phyloP scores from a whole-genome alignment of 2,329 filamentous ascomycete species.

The Neopestalotiopsis sp. region DNA sequence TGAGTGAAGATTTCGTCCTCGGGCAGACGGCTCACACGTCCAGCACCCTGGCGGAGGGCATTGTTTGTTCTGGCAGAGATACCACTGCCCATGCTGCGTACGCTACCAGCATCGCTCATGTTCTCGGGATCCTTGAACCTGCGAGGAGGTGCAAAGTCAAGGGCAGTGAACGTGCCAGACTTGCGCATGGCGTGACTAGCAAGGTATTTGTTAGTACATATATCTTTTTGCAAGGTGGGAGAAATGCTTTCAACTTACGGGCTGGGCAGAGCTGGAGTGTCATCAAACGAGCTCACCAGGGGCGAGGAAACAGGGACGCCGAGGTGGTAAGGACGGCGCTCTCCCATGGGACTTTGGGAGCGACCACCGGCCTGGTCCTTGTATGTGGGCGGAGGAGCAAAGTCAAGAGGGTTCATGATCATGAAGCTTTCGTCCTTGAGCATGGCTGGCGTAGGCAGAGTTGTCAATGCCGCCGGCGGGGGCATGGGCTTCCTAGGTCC shows the following conservation, averaged over 20 bases:
- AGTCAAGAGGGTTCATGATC: conserved; percentile 73
- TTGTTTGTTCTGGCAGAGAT: conserved; percentile 73
- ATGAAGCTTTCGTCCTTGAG: conserved; percentile 83
- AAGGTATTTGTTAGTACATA: conserved; percentile 33
- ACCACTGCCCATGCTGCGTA: conserved; percentile 76
- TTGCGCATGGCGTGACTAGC: conserved; percentile 74
- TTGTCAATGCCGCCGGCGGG: conserved; percentile 75
- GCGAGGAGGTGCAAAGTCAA: conserved; percentile 82
- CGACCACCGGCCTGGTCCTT: conserved; percentile 74
- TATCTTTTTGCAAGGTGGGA: neutral
- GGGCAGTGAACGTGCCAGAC: conserved; percentile 76
- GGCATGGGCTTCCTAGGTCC: conserved; percentile 57
- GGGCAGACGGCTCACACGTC: conserved; percentile 84
- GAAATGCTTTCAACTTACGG: conserved; percentile 69
- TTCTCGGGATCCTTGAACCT: conserved; percentile 69
- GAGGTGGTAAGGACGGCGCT: conserved; percentile 76
- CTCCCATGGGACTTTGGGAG: conserved; percentile 67
- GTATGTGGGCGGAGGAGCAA: conserved; percentile 77
- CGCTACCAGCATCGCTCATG: conserved; percentile 71
- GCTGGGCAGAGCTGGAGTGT: conserved; percentile 84
- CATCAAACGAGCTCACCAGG: conserved; percentile 83
- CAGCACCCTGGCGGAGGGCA: conserved; percentile 81
- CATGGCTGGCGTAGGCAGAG: conserved; percentile 84
- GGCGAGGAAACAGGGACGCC: conserved; percentile 77
- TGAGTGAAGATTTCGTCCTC: conserved; percentile 81